Base-by-base conservation (phyloP, 2,329 filamentous ascomycete species). In the Botrytis byssoidea region DNA sequence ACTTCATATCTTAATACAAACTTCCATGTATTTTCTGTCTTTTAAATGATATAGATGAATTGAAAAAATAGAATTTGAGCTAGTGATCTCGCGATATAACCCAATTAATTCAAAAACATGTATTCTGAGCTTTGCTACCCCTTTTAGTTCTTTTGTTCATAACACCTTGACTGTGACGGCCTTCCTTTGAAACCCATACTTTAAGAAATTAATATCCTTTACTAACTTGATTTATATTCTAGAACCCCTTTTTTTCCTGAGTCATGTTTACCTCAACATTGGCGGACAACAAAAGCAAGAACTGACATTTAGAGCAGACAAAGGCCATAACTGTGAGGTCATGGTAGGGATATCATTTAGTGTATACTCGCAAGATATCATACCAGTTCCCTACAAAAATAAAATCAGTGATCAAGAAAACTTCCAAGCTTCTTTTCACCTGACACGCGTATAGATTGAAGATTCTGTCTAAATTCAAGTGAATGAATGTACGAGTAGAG, bases 61-160 rank as follows among this genome's bases (percentile, higher is more conserved):
- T 22, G 8, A 48, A 1, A 25, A 8, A 25, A 12, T 51, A 25
- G 12, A 25, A 25, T 25, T 5, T 0, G 20, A 48, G 10, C 0
- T 10, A 10, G 8, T 8, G 3, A 22, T 48, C 7, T 10, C 4
- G 8, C 3, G 8, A 12, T 12, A 25, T 51, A 4, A 1, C 46
- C 20, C 22, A 22, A 48, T 48, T 25, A 5, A 9, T 48, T 48
- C 4, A 1, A 25, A 48, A 48, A 4, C 4, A 12, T 22, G 22
- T 48, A 1, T 25, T 12, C 22, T 25, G 10, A 25, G 9, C 4
- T 25, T 25, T 12, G 1, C 46, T 48, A 5, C 10, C 10, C 10
- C 10, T 22, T 0, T 12, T 25, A 1, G 1, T 51, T 51, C 9
- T 4, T 25, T 5, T 25, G 4, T 25, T 5, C 9, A 25, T 0